Evolutionary conservation across 495 filamentous ascomycete species (phyloP).

Genomic region (Astrocystis sublimbata): DNA sequence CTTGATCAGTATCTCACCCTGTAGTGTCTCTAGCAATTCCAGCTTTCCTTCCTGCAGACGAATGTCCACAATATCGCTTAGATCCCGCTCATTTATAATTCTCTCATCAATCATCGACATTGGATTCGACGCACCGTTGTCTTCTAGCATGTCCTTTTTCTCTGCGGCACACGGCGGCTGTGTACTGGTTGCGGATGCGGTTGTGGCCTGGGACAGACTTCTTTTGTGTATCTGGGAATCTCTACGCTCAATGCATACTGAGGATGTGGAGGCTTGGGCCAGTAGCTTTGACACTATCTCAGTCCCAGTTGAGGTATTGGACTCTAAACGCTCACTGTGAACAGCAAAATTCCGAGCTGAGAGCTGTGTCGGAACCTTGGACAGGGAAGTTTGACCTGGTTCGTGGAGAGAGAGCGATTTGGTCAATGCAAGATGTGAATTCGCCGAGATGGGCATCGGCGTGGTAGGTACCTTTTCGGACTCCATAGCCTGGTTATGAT

Average conservation of each 20-base stretch:
- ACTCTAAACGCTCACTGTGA: not conserved
- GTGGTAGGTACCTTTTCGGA: too few relatives aligned
- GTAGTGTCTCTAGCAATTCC: slow-evolving; percentile 16
- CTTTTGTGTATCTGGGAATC: not conserved
- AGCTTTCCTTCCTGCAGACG: slow-evolving; percentile 17
- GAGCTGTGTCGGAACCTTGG: not conserved
- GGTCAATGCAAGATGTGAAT: not conserved
- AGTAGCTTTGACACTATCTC: too few relatives aligned
- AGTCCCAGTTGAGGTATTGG: not conserved
- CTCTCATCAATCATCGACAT: slow-evolving; percentile 18
- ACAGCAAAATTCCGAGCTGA: not conserved
- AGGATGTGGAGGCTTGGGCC: too few relatives aligned
- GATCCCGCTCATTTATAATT: slow-evolving; percentile 14
- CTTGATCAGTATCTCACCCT: slow-evolving; percentile 26
- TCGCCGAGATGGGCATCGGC: not conserved
- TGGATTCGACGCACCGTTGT: not conserved
- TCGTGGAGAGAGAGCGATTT: not conserved
- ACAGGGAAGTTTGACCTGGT: not conserved
- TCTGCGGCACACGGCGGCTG: not conserved
- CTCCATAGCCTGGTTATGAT: too few relatives aligned
- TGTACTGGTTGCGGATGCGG: slow-evolving; percentile 3
- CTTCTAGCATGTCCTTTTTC: not conserved
- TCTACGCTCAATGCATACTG: too few relatives aligned
- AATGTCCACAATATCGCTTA: slow-evolving; percentile 24
- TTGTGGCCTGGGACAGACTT: slow-evolving; percentile 12